A percentile compares a stretch with the other conserved stretches of the same genome.
Conservation (phyloP, 768 basidiomycete species). For the Boletus tylopilopsis region DNA sequence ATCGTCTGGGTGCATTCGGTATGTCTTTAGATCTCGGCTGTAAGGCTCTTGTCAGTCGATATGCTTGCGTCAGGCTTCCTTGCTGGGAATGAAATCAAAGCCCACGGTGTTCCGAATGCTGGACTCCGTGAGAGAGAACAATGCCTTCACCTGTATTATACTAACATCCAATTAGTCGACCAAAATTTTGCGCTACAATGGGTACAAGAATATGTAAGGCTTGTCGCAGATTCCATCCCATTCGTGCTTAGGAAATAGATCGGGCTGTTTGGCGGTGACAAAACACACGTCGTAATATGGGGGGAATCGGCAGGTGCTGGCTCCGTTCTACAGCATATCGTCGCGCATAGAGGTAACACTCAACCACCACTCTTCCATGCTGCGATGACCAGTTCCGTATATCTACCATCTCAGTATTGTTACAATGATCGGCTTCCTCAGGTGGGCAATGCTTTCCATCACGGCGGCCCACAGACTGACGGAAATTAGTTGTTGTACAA, state of each 20-base stretch:
- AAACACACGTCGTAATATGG: slow-evolving; percentile 30
- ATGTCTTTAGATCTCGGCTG: not conserved
- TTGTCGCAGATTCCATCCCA: not conserved
- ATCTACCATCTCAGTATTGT: slow-evolving; percentile 31
- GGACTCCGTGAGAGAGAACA: slow-evolving; percentile 27
- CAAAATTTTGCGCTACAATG: slow-evolving; percentile 33
- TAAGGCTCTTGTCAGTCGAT: not conserved
- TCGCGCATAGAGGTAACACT: slow-evolving; percentile 32
- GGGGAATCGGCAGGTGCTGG: slow-evolving; percentile 32
- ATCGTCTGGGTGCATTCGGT: slow-evolving; percentile 35
- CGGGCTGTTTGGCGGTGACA: slow-evolving; percentile 32
- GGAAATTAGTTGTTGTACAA: slow-evolving; percentile 15
- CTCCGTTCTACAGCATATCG: slow-evolving; percentile 33
- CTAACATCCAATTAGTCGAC: slow-evolving; percentile 24
- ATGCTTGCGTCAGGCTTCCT: slow-evolving; percentile 29
- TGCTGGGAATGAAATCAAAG: slow-evolving; percentile 28
- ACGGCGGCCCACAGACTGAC: not conserved
- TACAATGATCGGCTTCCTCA: slow-evolving; percentile 31
- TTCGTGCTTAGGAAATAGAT: slow-evolving; percentile 27
- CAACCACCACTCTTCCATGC: slow-evolving; percentile 31
- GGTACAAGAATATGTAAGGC: slow-evolving; percentile 32
- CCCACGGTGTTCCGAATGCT: slow-evolving; percentile 31
- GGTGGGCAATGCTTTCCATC: slow-evolving; percentile 10
- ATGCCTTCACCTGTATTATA: not conserved
- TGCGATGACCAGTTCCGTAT: slow-evolving; percentile 32